Percentiles rank a stretch among this genome's conserved stretches.
phyloP scores from a whole-genome alignment of 345 rosid genomes.

The Populus simonii region DNA sequence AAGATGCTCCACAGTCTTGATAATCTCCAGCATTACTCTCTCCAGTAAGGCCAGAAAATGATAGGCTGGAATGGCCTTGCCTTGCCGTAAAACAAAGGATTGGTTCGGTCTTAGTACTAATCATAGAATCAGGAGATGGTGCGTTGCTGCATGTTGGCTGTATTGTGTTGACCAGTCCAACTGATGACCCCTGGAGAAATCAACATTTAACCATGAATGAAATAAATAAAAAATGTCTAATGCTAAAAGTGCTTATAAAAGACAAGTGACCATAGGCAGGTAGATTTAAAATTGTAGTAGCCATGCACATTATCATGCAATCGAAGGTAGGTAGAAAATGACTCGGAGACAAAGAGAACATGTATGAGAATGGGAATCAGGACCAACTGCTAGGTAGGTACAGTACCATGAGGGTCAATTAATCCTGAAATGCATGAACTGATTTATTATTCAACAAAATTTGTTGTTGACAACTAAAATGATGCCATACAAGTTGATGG shows the following conservation, averaged over 20 bases:
- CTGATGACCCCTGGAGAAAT: constrained; percentile 48
- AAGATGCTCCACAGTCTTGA: constrained; percentile 91
- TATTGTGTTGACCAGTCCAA: constrained; percentile 42
- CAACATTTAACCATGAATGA: background rate
- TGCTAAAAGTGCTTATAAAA: background rate
- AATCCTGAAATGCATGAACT: background rate
- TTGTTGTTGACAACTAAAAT: background rate
- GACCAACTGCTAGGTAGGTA: background rate
- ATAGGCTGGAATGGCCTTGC: constrained; percentile 64
- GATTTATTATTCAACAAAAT: background rate
- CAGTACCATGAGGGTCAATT: background rate
- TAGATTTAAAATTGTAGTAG: background rate
- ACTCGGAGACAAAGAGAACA: background rate
- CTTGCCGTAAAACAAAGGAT: constrained; percentile 50
- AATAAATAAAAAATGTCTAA: background rate
- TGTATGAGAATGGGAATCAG: background rate
- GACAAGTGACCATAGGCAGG: background rate
- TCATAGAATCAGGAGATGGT: constrained; percentile 79
- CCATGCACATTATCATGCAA: background rate
- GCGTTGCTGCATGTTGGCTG: constrained; percentile 74
- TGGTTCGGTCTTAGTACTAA: constrained; percentile 91
- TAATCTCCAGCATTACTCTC: constrained; percentile 74
- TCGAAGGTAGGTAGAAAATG: background rate
- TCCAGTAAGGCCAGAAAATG: constrained; percentile 90
- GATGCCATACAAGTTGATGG: background rate